A percentile compares a stretch with the other conserved stretches of the same genome.
Evolutionary conservation across 1,139 yeast species (phyloP).

Genomic region (Protomyces gravidus): DNA sequence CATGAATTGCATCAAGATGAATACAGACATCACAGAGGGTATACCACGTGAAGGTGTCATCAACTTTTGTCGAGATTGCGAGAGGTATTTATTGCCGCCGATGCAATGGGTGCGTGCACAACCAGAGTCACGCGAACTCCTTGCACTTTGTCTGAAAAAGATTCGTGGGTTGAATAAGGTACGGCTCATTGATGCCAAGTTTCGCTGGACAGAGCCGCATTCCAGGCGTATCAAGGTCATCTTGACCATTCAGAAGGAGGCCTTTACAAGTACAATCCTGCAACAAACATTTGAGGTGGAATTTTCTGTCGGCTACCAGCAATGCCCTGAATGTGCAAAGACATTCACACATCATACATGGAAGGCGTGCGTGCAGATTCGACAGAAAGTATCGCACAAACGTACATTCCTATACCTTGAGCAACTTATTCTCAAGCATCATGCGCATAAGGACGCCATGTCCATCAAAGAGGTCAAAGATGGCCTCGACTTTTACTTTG

Average conservation of each 20-base stretch:
- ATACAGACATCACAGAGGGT: conserved; percentile 91
- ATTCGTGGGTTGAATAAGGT: conserved; percentile 84
- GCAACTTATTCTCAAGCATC: conserved; percentile 86
- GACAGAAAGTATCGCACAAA: conserved; percentile 95
- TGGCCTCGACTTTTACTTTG: conserved; percentile 89
- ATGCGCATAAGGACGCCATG: conserved; percentile 91
- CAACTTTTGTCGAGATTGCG: conserved; percentile 95
- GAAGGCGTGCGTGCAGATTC: conserved; percentile 94
- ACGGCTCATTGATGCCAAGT: conserved; percentile 85
- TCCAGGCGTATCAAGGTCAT: conserved; percentile 89
- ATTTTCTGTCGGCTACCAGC: conserved; percentile 89
- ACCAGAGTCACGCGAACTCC: conserved; percentile 83
- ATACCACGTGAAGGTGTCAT: conserved; percentile 92
- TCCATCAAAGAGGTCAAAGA: conserved; percentile 89
- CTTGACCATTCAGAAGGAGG: conserved; percentile 94
- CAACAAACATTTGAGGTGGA: conserved; percentile 96
- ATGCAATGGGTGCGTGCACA: conserved; percentile 88
- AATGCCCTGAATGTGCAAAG: conserved; percentile 98
- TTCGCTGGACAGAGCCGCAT: conserved; percentile 99
- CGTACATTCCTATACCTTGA: conserved; percentile 92
- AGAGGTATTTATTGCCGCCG: conserved; percentile 91
- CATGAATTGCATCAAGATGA: conserved; percentile 90
- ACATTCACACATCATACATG: conserved; percentile 93
- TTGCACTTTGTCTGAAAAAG: conserved; percentile 84
- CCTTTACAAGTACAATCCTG: conserved; percentile 79